A percentile compares a stretch with the other conserved stretches of the same genome.
Evolutionary conservation across 306 rosid genomes (phyloP).

Genomic region (Vigna reflexopilosa): DNA sequence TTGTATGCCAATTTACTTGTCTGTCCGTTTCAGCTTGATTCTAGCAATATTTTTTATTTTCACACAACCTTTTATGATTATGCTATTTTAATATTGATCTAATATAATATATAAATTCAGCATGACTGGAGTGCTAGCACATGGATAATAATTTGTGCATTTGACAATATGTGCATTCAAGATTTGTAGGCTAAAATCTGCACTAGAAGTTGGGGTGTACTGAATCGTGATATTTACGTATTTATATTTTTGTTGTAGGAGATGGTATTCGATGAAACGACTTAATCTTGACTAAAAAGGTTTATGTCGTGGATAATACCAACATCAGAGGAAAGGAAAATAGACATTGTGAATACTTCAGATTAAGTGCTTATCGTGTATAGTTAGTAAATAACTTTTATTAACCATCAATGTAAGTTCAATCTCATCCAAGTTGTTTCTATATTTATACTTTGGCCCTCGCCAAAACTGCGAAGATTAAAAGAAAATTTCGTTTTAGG

Average conservation of each 20-base stretch:
- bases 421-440: constrained; percentile 44
- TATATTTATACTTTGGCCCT: constrained; percentile 26
- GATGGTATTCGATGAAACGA: constrained; percentile 92
- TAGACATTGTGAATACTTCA: constrained; percentile 66
- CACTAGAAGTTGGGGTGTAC: constrained; percentile 10
- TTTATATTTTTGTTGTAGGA: constrained; percentile 55
- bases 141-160: not conserved
- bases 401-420: constrained; percentile 48
- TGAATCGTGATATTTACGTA: constrained; percentile 3
- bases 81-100: not conserved
- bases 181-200: constrained; percentile 10
- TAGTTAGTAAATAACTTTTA: constrained; percentile 56
- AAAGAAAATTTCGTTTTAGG: constrained; percentile 44
- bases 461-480: constrained; percentile 39
- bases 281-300: constrained; percentile 40
- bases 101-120: not conserved
- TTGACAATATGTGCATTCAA: not conserved
- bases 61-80: not conserved
- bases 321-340: constrained; percentile 52
- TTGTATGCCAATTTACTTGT: not conserved
- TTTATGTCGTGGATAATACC: constrained; percentile 66
- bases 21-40: not conserved
- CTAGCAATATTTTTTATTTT: not conserved
- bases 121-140: constrained; percentile 8
- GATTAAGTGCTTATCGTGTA: constrained; percentile 55